A percentile compares a stretch with the other conserved stretches of the same genome.
phyloP scores from a whole-genome alignment of 129 eudicot genomes.

The Chrysanthemum seticuspe region DNA sequence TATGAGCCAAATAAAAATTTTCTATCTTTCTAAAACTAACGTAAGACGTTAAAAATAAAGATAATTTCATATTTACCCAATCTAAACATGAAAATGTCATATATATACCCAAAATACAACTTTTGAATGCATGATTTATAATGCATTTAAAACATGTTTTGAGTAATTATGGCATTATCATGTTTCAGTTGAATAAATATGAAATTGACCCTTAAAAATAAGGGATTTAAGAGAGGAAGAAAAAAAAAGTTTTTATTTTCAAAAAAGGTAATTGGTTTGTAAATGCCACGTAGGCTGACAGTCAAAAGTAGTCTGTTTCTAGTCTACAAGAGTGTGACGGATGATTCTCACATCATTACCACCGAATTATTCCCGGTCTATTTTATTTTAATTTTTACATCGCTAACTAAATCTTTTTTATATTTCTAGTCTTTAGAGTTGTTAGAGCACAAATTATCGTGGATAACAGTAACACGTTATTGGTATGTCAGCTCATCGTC shows the following conservation, averaged over 20 bases:
- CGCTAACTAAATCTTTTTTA: not conserved
- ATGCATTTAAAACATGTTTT: too few relatives aligned
- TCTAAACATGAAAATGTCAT: too few relatives aligned
- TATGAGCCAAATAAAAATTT: not conserved
- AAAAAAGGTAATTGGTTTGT: not conserved
- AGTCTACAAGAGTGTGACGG: constrained; percentile 20
- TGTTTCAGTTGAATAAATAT: too few relatives aligned
- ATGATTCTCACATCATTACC: constrained; percentile 28
- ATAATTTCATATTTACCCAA: too few relatives aligned
- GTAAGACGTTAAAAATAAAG: too few relatives aligned
- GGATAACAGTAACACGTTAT: too few relatives aligned
- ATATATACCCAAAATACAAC: too few relatives aligned
- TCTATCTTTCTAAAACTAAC: not conserved
- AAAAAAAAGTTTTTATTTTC: not conserved
- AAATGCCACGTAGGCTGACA: constrained; percentile 21
- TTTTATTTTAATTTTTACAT: not conserved
- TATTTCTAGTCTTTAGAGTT: not conserved
- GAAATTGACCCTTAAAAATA: too few relatives aligned
- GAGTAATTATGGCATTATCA: too few relatives aligned
- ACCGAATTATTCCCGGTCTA: constrained; percentile 6
- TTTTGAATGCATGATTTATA: too few relatives aligned
- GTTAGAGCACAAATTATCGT: not conserved
- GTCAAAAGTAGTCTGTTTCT: constrained; percentile 25
- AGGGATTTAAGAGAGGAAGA: too few relatives aligned
- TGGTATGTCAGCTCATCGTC: too few relatives aligned